phyloP scores from a whole-genome alignment of 192 early-diverging fungal genomes.

The Coemansia sp. region DNA sequence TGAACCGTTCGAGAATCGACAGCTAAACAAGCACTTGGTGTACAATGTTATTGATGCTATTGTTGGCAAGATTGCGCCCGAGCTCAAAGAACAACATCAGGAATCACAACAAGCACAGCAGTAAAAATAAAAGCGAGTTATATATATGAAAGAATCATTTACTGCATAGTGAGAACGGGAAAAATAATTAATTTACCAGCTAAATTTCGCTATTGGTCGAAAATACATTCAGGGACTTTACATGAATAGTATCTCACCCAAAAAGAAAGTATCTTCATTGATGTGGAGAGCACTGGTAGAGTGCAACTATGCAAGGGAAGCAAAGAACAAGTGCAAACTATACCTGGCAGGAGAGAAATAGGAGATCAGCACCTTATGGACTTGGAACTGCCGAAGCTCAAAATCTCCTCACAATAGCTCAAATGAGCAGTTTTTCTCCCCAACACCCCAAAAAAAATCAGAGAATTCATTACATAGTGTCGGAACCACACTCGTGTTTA shows the following conservation, averaged over 20 bases:
- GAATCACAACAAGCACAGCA: slow-evolving; percentile 6
- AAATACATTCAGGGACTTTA: too few species aligned
- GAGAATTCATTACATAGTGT: too few species aligned
- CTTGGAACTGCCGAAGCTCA: too few species aligned
- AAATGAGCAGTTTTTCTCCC: too few species aligned
- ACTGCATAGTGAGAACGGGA: too few species aligned
- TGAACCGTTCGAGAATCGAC: slow-evolving; percentile 52
- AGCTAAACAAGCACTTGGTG: slow-evolving; percentile 52
- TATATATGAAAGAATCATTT: too few species aligned
- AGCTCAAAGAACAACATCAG: slow-evolving; percentile 20
- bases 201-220: too few species aligned
- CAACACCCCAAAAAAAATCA: too few species aligned
- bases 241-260: too few species aligned
- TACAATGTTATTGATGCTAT: slow-evolving; percentile 47
- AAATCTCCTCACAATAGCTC: not conserved
- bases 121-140: not conserved
- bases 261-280: not conserved
- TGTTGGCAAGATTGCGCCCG: slow-evolving; percentile 51
- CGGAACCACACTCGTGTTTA: too few species aligned
- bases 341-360: not conserved
- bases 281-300: not conserved
- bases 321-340: not conserved
- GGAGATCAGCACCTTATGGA: not conserved
- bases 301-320: slow-evolving; percentile 22
- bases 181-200: too few species aligned